These are phyloP conservation scores for Peltaster fructicola DNA, from an alignment of 2,329 filamentous ascomycete genomes.

Conservation along the genomic window DNA sequence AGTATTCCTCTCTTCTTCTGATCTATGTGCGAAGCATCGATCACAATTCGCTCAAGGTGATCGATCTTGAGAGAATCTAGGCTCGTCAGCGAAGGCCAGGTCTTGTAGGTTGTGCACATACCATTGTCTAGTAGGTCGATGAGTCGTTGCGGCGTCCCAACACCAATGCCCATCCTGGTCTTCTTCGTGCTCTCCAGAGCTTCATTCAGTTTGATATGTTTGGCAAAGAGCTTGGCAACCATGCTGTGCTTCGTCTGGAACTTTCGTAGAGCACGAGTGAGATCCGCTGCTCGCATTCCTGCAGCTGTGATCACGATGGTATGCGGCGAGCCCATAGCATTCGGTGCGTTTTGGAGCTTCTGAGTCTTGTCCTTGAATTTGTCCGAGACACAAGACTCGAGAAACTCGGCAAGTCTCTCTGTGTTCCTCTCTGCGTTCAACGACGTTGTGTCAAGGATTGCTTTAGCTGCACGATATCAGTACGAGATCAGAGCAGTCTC, in stretches of 20 bases:
- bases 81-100: too few relatives aligned
- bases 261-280: constrained; percentile 57
- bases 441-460: constrained; percentile 62
- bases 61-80: constrained; percentile 3
- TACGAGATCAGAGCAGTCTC: background rate
- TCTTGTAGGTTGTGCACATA: constrained; percentile 25
- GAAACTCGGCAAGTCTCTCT: constrained; percentile 58
- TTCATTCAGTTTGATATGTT: constrained; percentile 91
- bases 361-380: constrained; percentile 28
- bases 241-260: constrained; percentile 63
- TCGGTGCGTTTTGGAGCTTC: constrained; percentile 45
- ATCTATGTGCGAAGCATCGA: constrained; percentile 87
- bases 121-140: constrained; percentile 69
- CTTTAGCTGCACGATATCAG: constrained; percentile 36
- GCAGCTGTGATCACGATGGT: constrained; percentile 78
- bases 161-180: constrained; percentile 59
- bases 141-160: constrained; percentile 74
- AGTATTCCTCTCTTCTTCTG: constrained; percentile 85
- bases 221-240: constrained; percentile 88
- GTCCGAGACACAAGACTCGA: constrained; percentile 43
- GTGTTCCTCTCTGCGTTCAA: constrained; percentile 51
- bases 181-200: constrained; percentile 58
- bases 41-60: constrained; percentile 57
- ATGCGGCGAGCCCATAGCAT: constrained; percentile 47
- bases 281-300: constrained; percentile 69